Percentiles rank a stretch among this genome's conserved stretches.
phyloP scores from a whole-genome alignment of 140 eudicot species.

The Erigeron philadelphicus region DNA sequence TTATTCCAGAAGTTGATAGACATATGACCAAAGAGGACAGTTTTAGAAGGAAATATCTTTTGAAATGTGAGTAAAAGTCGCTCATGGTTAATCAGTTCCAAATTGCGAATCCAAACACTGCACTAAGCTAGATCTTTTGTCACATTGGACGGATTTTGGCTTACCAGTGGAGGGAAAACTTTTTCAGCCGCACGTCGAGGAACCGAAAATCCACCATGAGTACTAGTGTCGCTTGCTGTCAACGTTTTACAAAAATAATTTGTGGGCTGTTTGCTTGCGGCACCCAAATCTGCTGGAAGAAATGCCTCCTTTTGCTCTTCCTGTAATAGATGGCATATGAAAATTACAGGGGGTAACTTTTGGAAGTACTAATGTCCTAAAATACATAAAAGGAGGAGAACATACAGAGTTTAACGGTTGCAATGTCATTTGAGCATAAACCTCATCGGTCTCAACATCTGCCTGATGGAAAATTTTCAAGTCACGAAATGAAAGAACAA shows the following conservation, averaged over 20 bases:
- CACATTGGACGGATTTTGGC: constrained; percentile 1
- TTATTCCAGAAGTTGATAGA: background rate
- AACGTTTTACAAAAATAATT: constrained; percentile 80
- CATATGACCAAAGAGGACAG: background rate
- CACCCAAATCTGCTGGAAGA: constrained; percentile 74
- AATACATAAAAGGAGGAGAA: constrained; percentile 11
- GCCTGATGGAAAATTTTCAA: constrained; percentile 43
- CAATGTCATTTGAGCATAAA: constrained; percentile 82
- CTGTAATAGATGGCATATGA: constrained; percentile 29
- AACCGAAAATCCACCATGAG: constrained; percentile 92
- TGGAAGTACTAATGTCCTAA: background rate
- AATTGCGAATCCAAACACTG: too few relatives aligned
- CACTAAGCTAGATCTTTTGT: constrained; percentile 7
- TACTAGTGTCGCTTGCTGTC: constrained; percentile 89
- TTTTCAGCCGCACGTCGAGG: constrained; percentile 94
- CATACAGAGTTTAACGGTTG: constrained; percentile 75
- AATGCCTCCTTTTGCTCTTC: constrained; percentile 83
- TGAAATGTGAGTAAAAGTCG: too few relatives aligned
- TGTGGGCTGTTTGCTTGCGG: constrained; percentile 75
- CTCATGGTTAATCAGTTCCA: too few relatives aligned
- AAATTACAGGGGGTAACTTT: background rate
- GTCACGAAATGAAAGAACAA: constrained; percentile 15
- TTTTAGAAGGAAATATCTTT: too few relatives aligned
- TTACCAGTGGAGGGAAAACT: constrained; percentile 81
- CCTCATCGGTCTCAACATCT: constrained; percentile 89